Evolutionary conservation across 306 rosid species (phyloP), one percentile per base, ranked within the genome.

Genomic region (Begonia loranthoides): DNA sequence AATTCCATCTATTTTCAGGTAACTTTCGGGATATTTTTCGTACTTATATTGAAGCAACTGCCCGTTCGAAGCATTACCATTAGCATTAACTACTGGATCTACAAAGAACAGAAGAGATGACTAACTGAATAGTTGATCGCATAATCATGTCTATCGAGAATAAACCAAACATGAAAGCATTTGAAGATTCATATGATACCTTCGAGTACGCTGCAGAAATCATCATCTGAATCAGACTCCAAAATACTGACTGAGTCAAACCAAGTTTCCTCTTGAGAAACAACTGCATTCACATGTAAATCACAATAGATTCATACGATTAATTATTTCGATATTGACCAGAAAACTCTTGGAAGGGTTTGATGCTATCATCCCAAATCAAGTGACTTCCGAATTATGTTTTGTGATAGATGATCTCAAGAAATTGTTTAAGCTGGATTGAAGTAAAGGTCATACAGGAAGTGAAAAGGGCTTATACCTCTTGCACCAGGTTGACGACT

Each of bases 211-310:
- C 95, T 86, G 45, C 62, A 60, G 73, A 66, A 78, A 10, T 90
- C 99, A 22, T 92, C 96, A 45, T 92, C 99, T 13, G 94, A 86
- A 39, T 86, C 96, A 56, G 99, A 83, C 10, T 82, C 95, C 64
- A 90, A 70, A 63, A 82, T 63, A 58, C 96, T 90, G 49, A 63
- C 79, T 0, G 93, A 76, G 70, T 86, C 99, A 60, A 82, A 90
- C 83, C 80, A 90, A 40, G 70, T 57, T 46, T 92, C 99, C 24
- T 86, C 96, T 76, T 74, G 88, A 52, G 70, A 62, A 57, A 70
- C 58, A 21, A 65, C 96, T 80, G 80, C 71, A 79, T 65, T 3
- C 8, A 28, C 36, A 28, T 28, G 36, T 28, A 28, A 28, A 28
- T 28, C 36, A 28, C 36, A 28, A 28, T 28, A 28, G 36, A 28